A percentile compares a stretch with the other conserved stretches of the same genome.
These are phyloP conservation scores for Cordyceps sp. DNA, from an alignment of 2,329 filamentous ascomycete species.

Conservation along the genomic window DNA sequence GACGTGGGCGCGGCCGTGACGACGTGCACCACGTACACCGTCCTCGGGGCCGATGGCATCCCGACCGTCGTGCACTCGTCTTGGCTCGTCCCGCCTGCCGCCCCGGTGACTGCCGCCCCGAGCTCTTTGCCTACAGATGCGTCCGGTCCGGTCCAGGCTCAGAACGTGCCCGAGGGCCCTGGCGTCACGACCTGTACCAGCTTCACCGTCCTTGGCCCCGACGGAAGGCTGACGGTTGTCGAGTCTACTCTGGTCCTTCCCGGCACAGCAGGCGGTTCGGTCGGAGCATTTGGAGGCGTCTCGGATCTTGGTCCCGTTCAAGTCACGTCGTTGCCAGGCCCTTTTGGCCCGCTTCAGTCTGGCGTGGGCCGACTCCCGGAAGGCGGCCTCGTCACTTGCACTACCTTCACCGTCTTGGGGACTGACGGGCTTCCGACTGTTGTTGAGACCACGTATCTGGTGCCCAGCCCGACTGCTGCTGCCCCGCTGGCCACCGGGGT, in stretches of 20 bases:
- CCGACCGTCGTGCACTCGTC: constrained; percentile 12
- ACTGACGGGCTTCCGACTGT: constrained; percentile 11
- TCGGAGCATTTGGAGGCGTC: constrained; percentile 4
- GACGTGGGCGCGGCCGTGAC: constrained; percentile 3
- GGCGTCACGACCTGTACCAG: constrained; percentile 4
- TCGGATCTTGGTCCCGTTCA: constrained; percentile 3
- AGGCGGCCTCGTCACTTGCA: constrained; percentile 8
- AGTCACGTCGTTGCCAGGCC: neutral
- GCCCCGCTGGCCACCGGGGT: constrained; percentile 1
- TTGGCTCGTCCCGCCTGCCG: constrained; percentile 6
- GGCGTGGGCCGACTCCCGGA: neutral
- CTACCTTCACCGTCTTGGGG: constrained; percentile 13
- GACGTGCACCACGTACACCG: constrained; percentile 11
- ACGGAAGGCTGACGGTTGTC: constrained; percentile 7
- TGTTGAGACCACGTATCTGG: constrained; percentile 11
- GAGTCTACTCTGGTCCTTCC: constrained; percentile 15
- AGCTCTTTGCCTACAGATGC: neutral
- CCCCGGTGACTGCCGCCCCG: constrained; percentile 1
- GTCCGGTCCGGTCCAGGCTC: neutral
- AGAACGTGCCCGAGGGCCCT: neutral
- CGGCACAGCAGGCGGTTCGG: constrained; percentile 2
- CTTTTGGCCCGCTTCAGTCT: constrained; percentile 3
- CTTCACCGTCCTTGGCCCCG: constrained; percentile 8
- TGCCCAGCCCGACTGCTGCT: constrained; percentile 6
- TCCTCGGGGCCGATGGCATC: constrained; percentile 11